These are phyloP conservation scores for Inonotus obliquus DNA, from an alignment of 1,284 basidiomycete species.

Conservation along the genomic window DNA sequence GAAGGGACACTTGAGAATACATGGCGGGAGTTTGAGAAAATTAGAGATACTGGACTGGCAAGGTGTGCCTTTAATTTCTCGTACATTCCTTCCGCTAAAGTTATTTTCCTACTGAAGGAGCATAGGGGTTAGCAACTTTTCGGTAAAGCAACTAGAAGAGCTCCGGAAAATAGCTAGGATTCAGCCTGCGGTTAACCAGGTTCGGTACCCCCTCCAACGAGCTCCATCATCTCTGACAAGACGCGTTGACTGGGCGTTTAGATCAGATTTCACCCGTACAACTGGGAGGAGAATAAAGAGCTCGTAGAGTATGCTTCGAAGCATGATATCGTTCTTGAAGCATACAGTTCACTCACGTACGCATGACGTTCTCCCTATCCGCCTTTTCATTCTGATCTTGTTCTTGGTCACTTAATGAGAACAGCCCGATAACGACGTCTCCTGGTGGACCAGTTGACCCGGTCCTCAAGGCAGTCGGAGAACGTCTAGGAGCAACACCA, in stretches of 20 bases:
- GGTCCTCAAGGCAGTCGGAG: conserved; percentile 51
- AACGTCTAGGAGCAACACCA: conserved; percentile 52
- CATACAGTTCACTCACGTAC: conserved; percentile 64
- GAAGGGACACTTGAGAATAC: conserved; percentile 44
- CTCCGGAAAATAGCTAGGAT: conserved; percentile 54
- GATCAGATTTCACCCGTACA: conserved; percentile 71
- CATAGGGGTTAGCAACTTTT: conserved; percentile 81
- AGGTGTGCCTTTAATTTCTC: conserved; percentile 37
- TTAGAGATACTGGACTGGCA: conserved; percentile 56
- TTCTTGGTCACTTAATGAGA: not conserved
- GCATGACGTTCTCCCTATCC: conserved; percentile 21
- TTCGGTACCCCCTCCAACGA: no score
- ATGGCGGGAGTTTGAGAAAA: conserved; percentile 65
- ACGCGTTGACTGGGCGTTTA: conserved; percentile 25
- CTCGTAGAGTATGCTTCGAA: conserved; percentile 54
- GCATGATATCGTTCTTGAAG: conserved; percentile 67
- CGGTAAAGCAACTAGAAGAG: conserved; percentile 50
- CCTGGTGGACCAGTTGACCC: conserved; percentile 74
- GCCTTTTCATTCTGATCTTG: not conserved
- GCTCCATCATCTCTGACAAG: no score
- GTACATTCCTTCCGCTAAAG: not conserved
- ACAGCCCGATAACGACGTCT: conserved; percentile 58
- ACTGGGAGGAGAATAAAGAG: conserved; percentile 46
- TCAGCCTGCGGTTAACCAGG: conserved; percentile 76
- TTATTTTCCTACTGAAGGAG: conserved; percentile 42